Conservation (phyloP, 345 rosid species). For the Pseudoturritis turrita region DNA sequence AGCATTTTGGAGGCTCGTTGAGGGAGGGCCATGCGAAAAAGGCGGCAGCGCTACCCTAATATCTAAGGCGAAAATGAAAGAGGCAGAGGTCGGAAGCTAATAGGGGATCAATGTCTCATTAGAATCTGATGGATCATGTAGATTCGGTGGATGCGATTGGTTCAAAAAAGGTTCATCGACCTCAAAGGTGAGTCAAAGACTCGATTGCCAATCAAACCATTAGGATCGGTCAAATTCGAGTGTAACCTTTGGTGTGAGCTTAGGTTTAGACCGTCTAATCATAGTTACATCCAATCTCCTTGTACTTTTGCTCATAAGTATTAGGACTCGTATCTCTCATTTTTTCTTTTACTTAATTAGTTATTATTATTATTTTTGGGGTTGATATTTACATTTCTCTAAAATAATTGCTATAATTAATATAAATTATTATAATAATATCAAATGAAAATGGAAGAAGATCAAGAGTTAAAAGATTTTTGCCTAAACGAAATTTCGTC, state of each 20-base stretch:
- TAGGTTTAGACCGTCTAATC: constrained; percentile 45
- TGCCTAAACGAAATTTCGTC: neutral
- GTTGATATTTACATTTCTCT: neutral
- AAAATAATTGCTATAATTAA: no score
- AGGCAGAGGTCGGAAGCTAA: no score
- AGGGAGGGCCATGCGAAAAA: no score
- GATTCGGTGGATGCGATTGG: no score
- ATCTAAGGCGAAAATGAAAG: no score
- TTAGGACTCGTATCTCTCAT: constrained; percentile 3
- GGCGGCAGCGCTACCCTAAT: no score
- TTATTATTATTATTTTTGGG: constrained; percentile 6
- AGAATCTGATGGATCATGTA: no score
- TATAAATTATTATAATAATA: neutral
- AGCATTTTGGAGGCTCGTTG: no score
- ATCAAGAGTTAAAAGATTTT: neutral
- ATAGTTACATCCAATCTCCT: constrained; percentile 27
- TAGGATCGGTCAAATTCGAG: constrained; percentile 56
- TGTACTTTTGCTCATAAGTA: constrained; percentile 65
- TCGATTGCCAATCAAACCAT: constrained; percentile 59
- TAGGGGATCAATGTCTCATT: no score
- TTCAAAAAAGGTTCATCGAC: no score
- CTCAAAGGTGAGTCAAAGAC: constrained; percentile 56
- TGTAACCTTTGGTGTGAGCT: constrained; percentile 59
- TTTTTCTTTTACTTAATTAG: neutral
- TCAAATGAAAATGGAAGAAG: neutral